Base-by-base conservation (phyloP, 768 basidiomycete genomes). In the Mycena belliarum region DNA sequence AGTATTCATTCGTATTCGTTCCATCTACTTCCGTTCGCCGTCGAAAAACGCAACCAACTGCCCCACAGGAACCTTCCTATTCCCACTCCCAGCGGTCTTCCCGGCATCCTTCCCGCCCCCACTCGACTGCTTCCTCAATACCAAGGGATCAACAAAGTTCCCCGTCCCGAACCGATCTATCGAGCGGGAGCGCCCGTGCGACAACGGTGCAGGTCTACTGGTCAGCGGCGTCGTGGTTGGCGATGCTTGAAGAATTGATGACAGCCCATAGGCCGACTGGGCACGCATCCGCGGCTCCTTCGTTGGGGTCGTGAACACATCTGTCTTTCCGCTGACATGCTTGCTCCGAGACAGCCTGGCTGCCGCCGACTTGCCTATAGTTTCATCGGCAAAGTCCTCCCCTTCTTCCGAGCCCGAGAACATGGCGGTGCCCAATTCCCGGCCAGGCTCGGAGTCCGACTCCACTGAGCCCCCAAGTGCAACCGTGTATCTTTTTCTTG, bases 41-140 rank as follows among this genome's bases (percentile, higher is more conserved):
- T 93, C 89, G 65, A 94, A 94, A 72, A 89, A 93, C n/a, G 90
- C 90, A 15, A 92, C 89, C 41, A 94, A 72, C 66, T 93, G 82
- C 11, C 85, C 88, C 40, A 93, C 80, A 0, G 88, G 84, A 15
- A 89, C 81, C 74, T 91, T 92, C 51, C 77, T 83, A 68, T 68
- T n/a, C 29, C 29, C 29, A 32, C 12, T 63, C 54, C 82, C 71
- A 52, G 74, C 75, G 18, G 82, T 75, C 63, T 76, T 76, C 5
- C 75, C 81, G 37, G 76, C 73, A 59, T 77, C 78, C 41, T 67
- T 75, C 41, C 63, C 66, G 10, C 69, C 68, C 64, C 77, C 78
- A 51, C 76, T 80, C 71, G 82, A 80, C 73, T 90, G 88, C 63
- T 79, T 84, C 66, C 91, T 79, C 68, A 87, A 65, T 41, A 88